Evolutionary conservation across 1,284 basidiomycete species (phyloP).

Genomic region (Cystobasidiaceae sp.): DNA sequence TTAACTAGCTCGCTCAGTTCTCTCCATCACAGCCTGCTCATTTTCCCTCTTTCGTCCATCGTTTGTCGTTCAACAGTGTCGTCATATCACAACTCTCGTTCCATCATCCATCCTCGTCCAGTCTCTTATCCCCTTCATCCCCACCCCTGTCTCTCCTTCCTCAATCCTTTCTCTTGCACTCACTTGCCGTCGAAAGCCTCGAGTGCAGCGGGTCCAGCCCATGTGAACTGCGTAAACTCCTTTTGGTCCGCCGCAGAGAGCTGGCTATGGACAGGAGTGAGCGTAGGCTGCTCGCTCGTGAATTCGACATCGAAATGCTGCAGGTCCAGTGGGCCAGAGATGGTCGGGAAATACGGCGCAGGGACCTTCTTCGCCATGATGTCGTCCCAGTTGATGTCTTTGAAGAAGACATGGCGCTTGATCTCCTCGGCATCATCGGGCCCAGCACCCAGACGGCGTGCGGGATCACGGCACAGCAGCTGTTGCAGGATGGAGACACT

Average conservation of each 20-base stretch:
- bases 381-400: conserved; percentile 94
- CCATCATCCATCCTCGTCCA: too few species aligned
- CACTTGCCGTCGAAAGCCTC: not conserved
- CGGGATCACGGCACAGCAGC: conserved; percentile 90
- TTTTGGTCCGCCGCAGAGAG: conserved; percentile 86
- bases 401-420: conserved; percentile 97
- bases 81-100: too few species aligned
- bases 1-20: too few species aligned
- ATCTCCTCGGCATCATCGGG: conserved; percentile 94
- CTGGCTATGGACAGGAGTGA: conserved; percentile 95
- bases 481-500: conserved; percentile 93
- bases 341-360: conserved; percentile 93
- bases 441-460: conserved; percentile 84
- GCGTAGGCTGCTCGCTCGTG: conserved; percentile 75
- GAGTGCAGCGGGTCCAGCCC: conserved; percentile 44
- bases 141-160: too few species aligned
- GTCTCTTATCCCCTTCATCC: too few species aligned
- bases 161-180: not conserved
- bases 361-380: conserved; percentile 93
- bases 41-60: too few species aligned
- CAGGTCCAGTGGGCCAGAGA: conserved; percentile 55
- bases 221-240: conserved; percentile 94
- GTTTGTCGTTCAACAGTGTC: too few species aligned
- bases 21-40: too few species aligned
- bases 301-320: conserved; percentile 94